Base-by-base conservation (phyloP, 2,329 filamentous ascomycete species). In the Calonectria pseudoreteaudii region DNA sequence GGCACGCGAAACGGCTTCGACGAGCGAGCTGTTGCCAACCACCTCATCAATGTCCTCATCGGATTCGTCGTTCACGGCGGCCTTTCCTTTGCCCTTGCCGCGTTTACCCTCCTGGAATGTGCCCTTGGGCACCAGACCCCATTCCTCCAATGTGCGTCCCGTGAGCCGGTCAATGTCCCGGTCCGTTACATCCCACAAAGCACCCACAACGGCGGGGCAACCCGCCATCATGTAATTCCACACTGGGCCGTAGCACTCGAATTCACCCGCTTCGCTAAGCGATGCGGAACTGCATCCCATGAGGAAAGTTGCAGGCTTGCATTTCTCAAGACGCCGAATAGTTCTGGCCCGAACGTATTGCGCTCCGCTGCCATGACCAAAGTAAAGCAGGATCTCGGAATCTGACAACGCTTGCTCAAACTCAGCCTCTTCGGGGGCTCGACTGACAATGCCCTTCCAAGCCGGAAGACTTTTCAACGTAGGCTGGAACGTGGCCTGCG, bases 151-250 rank as follows among this genome's bases (percentile, higher is more conserved):
- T 3, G 94, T 88, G 31, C 90, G 89, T 41, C 93, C 92, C 0
- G 96, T 94, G 83, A 98, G 98, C 23, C 96, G 94, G 86, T 99
- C 97, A 83, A 98, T 98, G 83, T 99, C 97, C 80, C 94, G 94
- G 83, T 99, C 97, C 13, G 97, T 99, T 65, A 99, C 97, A 84
- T 99, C 97, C 97, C 97, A 99, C 47, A 99, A 88, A 20, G 96
- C 98, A 58, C 95, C 97, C 2, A 98, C 92, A 13, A 98, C 91
- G 0, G 96, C 95, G 4, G 95, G 95, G 78, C 91, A 92, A 1
- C 95, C 96, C 0, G 95, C 96, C 78, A 96, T 92, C 85, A 99
- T 92, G 85, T 98, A 98, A 80, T 96, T 95, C 86, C 96, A 92
- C 30, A 97, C 94, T 70, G 96, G 95, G 1, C 97, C 96, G 79